Evolutionary conservation across 2,329 filamentous ascomycete genomes (phyloP).

Genomic region (Aureobasidium sp.): DNA sequence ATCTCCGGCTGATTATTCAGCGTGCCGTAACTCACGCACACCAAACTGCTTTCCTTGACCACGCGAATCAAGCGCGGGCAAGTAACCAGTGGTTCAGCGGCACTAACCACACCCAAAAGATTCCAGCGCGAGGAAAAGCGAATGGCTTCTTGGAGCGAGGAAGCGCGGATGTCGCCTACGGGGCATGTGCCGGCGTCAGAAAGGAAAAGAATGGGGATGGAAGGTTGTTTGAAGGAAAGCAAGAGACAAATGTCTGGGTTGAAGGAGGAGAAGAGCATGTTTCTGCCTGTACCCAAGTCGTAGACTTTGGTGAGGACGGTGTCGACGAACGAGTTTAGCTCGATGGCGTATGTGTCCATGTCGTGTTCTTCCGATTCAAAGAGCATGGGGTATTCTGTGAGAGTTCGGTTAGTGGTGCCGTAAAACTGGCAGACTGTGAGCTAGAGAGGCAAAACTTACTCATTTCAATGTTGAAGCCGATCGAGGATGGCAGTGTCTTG

Average conservation of each 20-base stretch:
- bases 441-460: slow-evolving; percentile 38
- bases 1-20: slow-evolving; percentile 81
- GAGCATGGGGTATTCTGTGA: slow-evolving; percentile 82
- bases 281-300: slow-evolving; percentile 69
- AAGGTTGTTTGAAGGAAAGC: slow-evolving; percentile 93
- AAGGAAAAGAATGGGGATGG: slow-evolving; percentile 89
- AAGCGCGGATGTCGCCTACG: slow-evolving; percentile 83
- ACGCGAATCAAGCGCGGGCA: slow-evolving; percentile 83
- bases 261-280: slow-evolving; percentile 95
- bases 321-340: slow-evolving; percentile 94
- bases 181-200: slow-evolving; percentile 75
- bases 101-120: slow-evolving; percentile 78
- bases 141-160: slow-evolving; percentile 88
- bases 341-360: slow-evolving; percentile 93
- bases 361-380: slow-evolving; percentile 90
- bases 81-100: slow-evolving; percentile 80
- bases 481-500: slow-evolving; percentile 66
- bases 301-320: slow-evolving; percentile 87
- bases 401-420: slow-evolving; percentile 19
- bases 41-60: slow-evolving; percentile 86
- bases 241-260: slow-evolving; percentile 95
- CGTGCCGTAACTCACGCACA: slow-evolving; percentile 90
- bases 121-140: slow-evolving; percentile 95
- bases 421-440: not conserved
- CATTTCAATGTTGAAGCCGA: slow-evolving; percentile 98